Percentiles rank a stretch among this genome's conserved stretches.
Evolutionary conservation across 257 asterid species (phyloP).

Genomic region (Solanum chaucha): DNA sequence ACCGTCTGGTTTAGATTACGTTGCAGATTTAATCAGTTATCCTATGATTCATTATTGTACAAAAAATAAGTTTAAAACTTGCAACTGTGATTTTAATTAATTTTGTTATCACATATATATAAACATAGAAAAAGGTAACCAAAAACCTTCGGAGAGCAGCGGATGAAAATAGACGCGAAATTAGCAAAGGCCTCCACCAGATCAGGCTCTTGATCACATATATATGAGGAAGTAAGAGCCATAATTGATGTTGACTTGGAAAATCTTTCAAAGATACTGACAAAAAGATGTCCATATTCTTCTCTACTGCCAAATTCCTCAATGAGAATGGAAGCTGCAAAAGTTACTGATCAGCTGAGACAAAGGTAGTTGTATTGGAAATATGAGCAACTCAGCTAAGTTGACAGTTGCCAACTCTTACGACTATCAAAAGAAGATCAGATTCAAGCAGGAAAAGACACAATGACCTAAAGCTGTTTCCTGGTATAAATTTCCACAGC

Average conservation of each 20-base stretch:
- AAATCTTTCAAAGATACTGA: slow-evolving; percentile 67
- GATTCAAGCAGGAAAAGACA: neutral
- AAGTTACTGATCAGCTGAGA: slow-evolving; percentile 2
- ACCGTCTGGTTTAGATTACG: neutral
- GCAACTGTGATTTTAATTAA: neutral
- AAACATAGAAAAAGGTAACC: slow-evolving; percentile 4
- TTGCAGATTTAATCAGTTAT: neutral
- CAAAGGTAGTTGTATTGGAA: neutral
- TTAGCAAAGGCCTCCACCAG: slow-evolving; percentile 78
- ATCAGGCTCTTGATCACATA: slow-evolving; percentile 96
- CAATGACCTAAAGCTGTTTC: neutral
- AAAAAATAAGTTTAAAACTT: neutral
- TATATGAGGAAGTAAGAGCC: slow-evolving; percentile 82
- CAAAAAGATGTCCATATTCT: slow-evolving; percentile 62
- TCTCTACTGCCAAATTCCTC: slow-evolving; percentile 77
- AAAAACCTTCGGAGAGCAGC: slow-evolving; percentile 64
- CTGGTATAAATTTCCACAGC: neutral
- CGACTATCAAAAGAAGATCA: neutral
- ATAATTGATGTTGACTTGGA: slow-evolving; percentile 60
- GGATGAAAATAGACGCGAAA: slow-evolving; percentile 68
- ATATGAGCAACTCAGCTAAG: neutral
- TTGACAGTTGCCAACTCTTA: neutral
- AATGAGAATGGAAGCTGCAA: slow-evolving; percentile 67
- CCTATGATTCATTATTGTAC: neutral
- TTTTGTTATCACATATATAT: neutral